Percentiles rank a stretch among this genome's conserved stretches.
phyloP scores from a whole-genome alignment of 1,139 yeast genomes.

The Ashbya aceris region DNA sequence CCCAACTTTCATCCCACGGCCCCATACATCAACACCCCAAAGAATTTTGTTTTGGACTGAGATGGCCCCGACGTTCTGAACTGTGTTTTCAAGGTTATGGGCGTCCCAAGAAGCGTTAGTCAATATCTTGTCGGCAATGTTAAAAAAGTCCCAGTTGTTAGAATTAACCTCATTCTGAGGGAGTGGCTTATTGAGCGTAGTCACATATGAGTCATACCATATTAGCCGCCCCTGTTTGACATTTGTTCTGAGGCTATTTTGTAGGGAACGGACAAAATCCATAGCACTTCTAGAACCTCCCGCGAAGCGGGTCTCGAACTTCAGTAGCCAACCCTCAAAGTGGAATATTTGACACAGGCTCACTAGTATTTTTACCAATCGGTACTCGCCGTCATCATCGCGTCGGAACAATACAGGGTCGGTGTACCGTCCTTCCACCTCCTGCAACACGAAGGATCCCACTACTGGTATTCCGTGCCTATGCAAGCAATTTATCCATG shows the following conservation, averaged over 20 bases:
- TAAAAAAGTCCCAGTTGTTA: slow-evolving; percentile 29
- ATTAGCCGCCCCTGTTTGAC: slow-evolving; percentile 24
- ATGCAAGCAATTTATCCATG: slow-evolving; percentile 34
- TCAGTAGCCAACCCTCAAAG: slow-evolving; percentile 35
- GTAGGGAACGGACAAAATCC: slow-evolving; percentile 27
- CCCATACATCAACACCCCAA: slow-evolving; percentile 37
- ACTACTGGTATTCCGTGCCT: slow-evolving; percentile 30
- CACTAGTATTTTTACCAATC: slow-evolving; percentile 23
- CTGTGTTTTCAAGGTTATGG: slow-evolving; percentile 25
- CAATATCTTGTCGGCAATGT: slow-evolving; percentile 28
- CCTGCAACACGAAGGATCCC: slow-evolving; percentile 34
- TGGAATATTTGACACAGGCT: slow-evolving; percentile 25
- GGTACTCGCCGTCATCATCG: slow-evolving; percentile 19
- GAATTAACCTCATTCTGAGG: slow-evolving; percentile 34
- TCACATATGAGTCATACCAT: slow-evolving; percentile 35
- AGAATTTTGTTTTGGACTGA: slow-evolving; percentile 29
- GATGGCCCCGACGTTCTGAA: slow-evolving; percentile 29
- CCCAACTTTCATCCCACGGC: slow-evolving; percentile 32
- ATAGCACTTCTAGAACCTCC: slow-evolving; percentile 15
- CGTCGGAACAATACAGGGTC: slow-evolving; percentile 25
- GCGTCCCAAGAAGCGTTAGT: slow-evolving; percentile 37
- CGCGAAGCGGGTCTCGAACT: slow-evolving; percentile 30
- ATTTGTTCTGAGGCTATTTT: slow-evolving; percentile 20
- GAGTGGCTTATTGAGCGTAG: slow-evolving; percentile 25
- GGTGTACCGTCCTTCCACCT: slow-evolving; percentile 19